Base-by-base conservation (phyloP, 1,284 basidiomycete genomes). In the Testicularia cyperi region DNA sequence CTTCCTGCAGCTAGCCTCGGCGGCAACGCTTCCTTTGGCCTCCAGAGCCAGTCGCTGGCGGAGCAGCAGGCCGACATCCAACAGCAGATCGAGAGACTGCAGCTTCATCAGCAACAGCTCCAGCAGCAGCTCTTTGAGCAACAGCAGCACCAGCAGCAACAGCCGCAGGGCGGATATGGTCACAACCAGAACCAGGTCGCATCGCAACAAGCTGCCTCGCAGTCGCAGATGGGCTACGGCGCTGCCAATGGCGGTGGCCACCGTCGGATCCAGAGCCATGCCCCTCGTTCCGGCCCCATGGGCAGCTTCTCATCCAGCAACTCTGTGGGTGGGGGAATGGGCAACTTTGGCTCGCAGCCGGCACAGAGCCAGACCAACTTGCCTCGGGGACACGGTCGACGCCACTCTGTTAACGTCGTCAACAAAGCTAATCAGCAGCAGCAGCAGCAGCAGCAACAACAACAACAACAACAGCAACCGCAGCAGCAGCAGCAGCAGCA, bases 361-460 rank as follows among this genome's bases (percentile, higher is more conserved):
- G 26, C 13, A 13, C 20, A 20, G 33, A 20, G 14, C 10, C 47
- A 38, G 25, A 7, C 36, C 19, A 55, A 32, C 15, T 49, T 67
- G 13, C 74, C 77, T 6, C 85, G 86, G 57, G 88, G 88, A 21
- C 94, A 98, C 75, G 88, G 88, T 35, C 84, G 94, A 44, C 83
- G 94, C 57, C 92, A 96, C 79, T 94, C 90, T 67, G 88, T 95
- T 60, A 96, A 94, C 68, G 89, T 94, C 29, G 70, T 77, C 62
- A 78, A 77, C 71, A 77, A 78, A 56, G 54, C 74, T 26, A 74
- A 57, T n/a, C 55, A 61, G 47, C 54, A 51, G 20, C 60, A 58
- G 38, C 61, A 54, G 32, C 47, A 38, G 18, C 42, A 41, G 16
- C 60, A 54, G 24, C 44, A 39, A 6, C 34, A 44, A 13, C 54